These are phyloP conservation scores for Macaranga tanarius DNA, from an alignment of 441 rosid species.

Conservation along the genomic window DNA sequence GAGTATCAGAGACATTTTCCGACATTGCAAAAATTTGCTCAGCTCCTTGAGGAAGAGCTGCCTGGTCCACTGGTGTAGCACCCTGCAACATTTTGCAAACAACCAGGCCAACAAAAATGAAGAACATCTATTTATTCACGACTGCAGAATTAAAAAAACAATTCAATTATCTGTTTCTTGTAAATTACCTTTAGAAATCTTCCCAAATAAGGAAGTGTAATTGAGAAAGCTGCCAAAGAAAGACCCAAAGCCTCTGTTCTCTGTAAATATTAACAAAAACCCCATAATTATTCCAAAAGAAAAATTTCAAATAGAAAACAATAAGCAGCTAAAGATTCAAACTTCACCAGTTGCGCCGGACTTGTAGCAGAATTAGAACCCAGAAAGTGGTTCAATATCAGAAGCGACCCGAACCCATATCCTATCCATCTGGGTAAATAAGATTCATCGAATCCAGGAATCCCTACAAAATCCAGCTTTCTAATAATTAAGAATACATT, in stretches of 20 bases:
- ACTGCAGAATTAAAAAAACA: background rate
- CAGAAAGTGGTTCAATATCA: slow-evolving; percentile 62
- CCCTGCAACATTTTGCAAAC: slow-evolving; percentile 44
- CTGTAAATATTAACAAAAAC: slow-evolving; percentile 28
- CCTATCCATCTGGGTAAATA: slow-evolving; percentile 91
- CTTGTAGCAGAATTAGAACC: slow-evolving; percentile 52
- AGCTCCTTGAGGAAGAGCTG: slow-evolving; percentile 53
- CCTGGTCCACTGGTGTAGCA: slow-evolving; percentile 40
- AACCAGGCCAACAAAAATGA: background rate
- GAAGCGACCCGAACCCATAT: slow-evolving; percentile 85
- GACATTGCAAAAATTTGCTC: slow-evolving; percentile 78
- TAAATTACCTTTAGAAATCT: slow-evolving; percentile 70
- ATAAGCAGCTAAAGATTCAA: background rate
- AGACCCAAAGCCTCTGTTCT: slow-evolving; percentile 82
- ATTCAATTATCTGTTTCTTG: background rate
- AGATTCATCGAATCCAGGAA: slow-evolving; percentile 85
- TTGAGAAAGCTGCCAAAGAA: slow-evolving; percentile 72
- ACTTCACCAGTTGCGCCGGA: slow-evolving; percentile 59
- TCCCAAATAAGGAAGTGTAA: slow-evolving; percentile 75
- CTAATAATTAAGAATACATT: background rate
- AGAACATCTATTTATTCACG: background rate
- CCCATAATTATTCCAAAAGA: no score
- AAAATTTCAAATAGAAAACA: background rate
- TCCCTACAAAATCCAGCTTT: slow-evolving; percentile 37
- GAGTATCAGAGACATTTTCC: slow-evolving; percentile 39